phyloP scores from a whole-genome alignment of 1,284 basidiomycete genomes.

The Mycena sp. region DNA sequence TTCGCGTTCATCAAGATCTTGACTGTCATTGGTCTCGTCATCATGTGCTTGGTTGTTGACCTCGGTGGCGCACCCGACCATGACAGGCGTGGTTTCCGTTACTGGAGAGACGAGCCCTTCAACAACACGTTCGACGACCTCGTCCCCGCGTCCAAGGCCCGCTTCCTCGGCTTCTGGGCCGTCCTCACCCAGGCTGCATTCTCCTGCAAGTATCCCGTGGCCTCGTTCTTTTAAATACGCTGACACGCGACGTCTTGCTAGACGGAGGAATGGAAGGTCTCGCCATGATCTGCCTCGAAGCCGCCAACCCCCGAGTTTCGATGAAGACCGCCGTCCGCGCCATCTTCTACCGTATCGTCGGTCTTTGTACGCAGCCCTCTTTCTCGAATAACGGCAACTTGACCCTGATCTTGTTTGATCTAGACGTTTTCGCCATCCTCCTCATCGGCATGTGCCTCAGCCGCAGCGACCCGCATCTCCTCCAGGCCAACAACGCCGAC shows the following conservation, averaged over 20 bases:
- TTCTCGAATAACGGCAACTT: not conserved
- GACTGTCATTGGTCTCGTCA: constrained; percentile 46
- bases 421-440: constrained; percentile 61
- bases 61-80: constrained; percentile 35
- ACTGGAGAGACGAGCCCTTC: constrained; percentile 34
- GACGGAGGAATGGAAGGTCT: constrained; percentile 40
- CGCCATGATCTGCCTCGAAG: constrained; percentile 55
- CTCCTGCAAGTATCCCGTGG: constrained; percentile 22
- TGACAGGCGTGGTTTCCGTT: constrained; percentile 38
- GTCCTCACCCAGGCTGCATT: constrained; percentile 36
- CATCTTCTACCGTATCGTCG: constrained; percentile 60
- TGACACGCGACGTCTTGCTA: too few relatives aligned
- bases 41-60: constrained; percentile 44
- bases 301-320: constrained; percentile 39
- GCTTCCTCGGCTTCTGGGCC: constrained; percentile 39
- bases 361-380: constrained; percentile 27
- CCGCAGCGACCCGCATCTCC: constrained; percentile 52
- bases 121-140: constrained; percentile 34
- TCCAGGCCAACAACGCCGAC: constrained; percentile 29
- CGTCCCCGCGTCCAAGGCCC: constrained; percentile 34
- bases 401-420: not conserved
- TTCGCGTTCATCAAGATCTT: constrained; percentile 49
- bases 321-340: constrained; percentile 53
- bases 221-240: not conserved
- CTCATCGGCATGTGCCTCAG: constrained; percentile 48